Conservation (phyloP, 805 yeast genomes). For the Clavispora vitiphila region DNA sequence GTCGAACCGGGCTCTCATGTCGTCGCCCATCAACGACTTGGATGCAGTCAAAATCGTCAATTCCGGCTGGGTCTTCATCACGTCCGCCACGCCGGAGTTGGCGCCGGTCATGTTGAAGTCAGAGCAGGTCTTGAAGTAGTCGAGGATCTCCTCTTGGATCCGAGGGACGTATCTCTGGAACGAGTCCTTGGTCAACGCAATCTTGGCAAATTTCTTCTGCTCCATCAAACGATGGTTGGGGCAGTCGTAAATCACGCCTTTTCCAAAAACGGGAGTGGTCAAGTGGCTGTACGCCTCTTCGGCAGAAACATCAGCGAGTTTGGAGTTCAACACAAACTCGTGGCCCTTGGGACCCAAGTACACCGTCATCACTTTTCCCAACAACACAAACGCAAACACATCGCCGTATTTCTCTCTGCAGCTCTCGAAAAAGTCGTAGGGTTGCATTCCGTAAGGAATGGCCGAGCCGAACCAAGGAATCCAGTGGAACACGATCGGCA, state of each 20-base stretch:
- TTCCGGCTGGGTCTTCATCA: slow-evolving; percentile 86
- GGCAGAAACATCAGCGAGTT: slow-evolving; percentile 84
- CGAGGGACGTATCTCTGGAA: slow-evolving; percentile 84
- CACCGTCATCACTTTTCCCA: slow-evolving; percentile 93
- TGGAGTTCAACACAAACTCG: slow-evolving; percentile 91
- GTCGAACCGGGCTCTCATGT: slow-evolving; percentile 78
- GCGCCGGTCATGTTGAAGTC: slow-evolving; percentile 39
- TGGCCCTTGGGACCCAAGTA: slow-evolving; percentile 97
- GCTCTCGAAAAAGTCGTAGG: slow-evolving; percentile 79
- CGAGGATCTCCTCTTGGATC: slow-evolving; percentile 70
- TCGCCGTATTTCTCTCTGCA: slow-evolving; percentile 87
- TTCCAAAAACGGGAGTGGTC: slow-evolving; percentile 99
- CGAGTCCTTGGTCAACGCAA: slow-evolving; percentile 79
- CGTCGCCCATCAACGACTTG: slow-evolving; percentile 85
- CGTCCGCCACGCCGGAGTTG: slow-evolving; percentile 50
- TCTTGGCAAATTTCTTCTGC: slow-evolving; percentile 94
- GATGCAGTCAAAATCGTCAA: slow-evolving; percentile 96
- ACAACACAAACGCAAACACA: slow-evolving; percentile 80
- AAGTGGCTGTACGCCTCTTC: slow-evolving; percentile 94
- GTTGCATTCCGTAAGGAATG: slow-evolving; percentile 83
- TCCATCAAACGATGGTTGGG: slow-evolving; percentile 94
- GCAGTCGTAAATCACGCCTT: slow-evolving; percentile 96
- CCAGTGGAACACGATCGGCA: slow-evolving; percentile 87
- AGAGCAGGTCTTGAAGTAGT: slow-evolving; percentile 54
- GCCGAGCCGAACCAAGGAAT: slow-evolving; percentile 97